phyloP scores from a whole-genome alignment of 2,329 filamentous ascomycete species.

The Paramyrothecium sp. region DNA sequence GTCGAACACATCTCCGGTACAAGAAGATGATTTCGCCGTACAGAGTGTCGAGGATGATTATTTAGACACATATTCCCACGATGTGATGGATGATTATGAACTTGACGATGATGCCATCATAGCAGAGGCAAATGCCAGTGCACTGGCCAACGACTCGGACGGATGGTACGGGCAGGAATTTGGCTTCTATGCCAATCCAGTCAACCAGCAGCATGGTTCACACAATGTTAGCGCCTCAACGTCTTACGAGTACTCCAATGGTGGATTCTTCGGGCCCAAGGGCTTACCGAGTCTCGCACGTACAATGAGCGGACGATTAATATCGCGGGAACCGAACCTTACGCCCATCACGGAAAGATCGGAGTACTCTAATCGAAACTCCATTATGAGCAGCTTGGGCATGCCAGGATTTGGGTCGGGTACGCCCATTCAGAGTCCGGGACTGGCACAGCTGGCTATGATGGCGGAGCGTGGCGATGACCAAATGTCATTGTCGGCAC shows the following conservation, averaged over 20 bases:
- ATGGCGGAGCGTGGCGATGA: slow-evolving; percentile 57
- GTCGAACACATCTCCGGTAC: slow-evolving; percentile 10
- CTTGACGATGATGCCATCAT: slow-evolving; percentile 89
- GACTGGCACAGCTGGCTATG: slow-evolving; percentile 74
- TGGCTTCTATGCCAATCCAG: slow-evolving; percentile 79
- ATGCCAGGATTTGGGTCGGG: slow-evolving; percentile 37
- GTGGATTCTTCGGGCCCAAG: slow-evolving; percentile 84
- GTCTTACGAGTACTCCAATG: slow-evolving; percentile 64
- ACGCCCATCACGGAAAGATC: slow-evolving; percentile 95
- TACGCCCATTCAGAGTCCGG: slow-evolving; percentile 63
- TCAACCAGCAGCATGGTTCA: slow-evolving; percentile 40
- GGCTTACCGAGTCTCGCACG: slow-evolving; percentile 56
- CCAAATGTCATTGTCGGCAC: slow-evolving; percentile 70
- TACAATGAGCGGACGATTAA: slow-evolving; percentile 69
- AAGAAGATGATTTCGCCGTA: neutral
- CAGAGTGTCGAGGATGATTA: slow-evolving; percentile 26
- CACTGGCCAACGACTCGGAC: slow-evolving; percentile 85
- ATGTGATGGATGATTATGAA: slow-evolving; percentile 65
- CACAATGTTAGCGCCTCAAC: slow-evolving; percentile 34
- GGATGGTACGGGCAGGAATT: slow-evolving; percentile 97
- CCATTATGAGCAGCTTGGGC: slow-evolving; percentile 69
- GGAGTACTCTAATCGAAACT: slow-evolving; percentile 94
- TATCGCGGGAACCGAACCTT: slow-evolving; percentile 82
- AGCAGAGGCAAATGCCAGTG: slow-evolving; percentile 91
- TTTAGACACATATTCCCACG: slow-evolving; percentile 46